Evolutionary conservation across 345 rosid genomes (phyloP), one percentile per base, ranked within the genome.

Genomic region (Kandelia obovata): DNA sequence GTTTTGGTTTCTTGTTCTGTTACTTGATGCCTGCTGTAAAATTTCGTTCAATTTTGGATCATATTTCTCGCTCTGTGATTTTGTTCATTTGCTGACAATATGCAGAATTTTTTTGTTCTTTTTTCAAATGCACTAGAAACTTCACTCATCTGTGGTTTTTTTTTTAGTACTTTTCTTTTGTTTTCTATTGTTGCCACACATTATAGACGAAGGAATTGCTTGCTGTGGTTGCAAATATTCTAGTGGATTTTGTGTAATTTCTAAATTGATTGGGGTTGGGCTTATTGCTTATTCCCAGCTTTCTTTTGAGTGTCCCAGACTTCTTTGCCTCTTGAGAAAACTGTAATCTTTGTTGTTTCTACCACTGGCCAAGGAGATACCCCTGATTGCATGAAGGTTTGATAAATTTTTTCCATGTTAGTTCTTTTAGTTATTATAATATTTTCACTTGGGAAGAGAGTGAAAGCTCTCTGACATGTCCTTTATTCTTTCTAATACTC

Each of bases 311-410:
- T 72, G 71, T 65, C 30, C 71, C 92, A 94, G 98, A 75, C 76
- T 74, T 87, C 78, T 8, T 83, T 91, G 67, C 82, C 88, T 72
- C 64, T 64, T 5, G 87, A 83, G 76, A 86, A 83, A 49, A 68
- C 78, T 61, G 85, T 84, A 71, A 79, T 94, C 69, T 91, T 94
- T 82, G 91, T 89, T 61, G 96, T 81, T 65, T 91, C 98, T 52
- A 94, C 99, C 67, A 92, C 99, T 21, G 97, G 97, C 64, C 99
- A 94, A 82, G 97, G 97, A 70, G 99, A 88, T 77, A 39, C 86
- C n/a, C 97, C 99, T 4, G 93, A 94, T 80, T 78, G 93, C 63
- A 86, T 94, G 81, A 89, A 88, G 93, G 96, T 88, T 61, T 28
- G 43, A 61, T 70, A 2, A 19, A 37, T 11, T 17, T 61, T 17